Evolutionary conservation across 331 rosid species (phyloP).

Genomic region (Acacia concinna): DNA sequence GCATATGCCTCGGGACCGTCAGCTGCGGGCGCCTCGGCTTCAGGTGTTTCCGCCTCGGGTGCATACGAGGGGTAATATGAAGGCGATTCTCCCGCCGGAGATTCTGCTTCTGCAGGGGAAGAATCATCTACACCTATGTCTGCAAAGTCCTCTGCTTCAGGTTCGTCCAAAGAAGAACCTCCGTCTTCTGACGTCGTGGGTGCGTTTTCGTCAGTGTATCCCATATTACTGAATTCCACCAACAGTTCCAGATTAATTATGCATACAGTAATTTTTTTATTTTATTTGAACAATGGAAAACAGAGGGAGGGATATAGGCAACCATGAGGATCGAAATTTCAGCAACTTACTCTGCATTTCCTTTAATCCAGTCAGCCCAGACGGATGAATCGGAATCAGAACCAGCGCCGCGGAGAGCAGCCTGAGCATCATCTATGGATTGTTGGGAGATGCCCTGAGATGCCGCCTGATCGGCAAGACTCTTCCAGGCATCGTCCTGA

Average conservation of each 20-base stretch:
- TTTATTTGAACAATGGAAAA: background rate
- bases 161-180: background rate
- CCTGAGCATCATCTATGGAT: constrained; percentile 7
- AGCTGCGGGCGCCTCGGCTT: background rate
- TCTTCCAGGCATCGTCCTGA: background rate
- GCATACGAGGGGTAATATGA: background rate
- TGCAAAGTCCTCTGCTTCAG: background rate
- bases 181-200: background rate
- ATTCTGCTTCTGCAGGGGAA: background rate
- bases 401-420: constrained; percentile 2
- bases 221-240: background rate
- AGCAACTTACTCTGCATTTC: constrained; percentile 23
- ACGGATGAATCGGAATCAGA: background rate
- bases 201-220: background rate
- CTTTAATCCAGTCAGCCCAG: constrained; percentile 17
- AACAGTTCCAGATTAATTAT: background rate
- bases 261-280: background rate
- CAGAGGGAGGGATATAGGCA: background rate
- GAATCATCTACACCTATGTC: background rate
- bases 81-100: background rate
- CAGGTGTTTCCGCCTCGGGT: background rate
- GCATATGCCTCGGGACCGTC: too few relatives aligned
- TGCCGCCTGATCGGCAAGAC: constrained; percentile 12
- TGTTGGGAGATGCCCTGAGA: constrained; percentile 12
- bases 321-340: background rate